Conservation (phyloP, 345 rosid species). For the Theobroma cacao region DNA sequence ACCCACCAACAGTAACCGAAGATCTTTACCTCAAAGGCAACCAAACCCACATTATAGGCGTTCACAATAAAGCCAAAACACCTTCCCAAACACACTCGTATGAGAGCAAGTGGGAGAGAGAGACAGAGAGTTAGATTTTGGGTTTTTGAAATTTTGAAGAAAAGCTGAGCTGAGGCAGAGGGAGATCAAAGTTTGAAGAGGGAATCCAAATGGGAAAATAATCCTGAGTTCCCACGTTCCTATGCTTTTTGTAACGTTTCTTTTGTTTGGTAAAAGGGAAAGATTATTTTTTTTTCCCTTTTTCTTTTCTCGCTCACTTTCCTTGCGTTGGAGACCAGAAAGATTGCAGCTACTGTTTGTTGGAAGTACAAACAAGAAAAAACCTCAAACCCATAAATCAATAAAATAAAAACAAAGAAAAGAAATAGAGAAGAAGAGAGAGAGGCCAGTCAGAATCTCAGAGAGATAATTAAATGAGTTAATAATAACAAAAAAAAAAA, state of each 20-base stretch:
- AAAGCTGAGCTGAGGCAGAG: conserved; percentile 4
- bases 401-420: conserved; percentile 2
- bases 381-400: neutral
- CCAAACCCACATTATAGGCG: conserved; percentile 30
- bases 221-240: conserved; percentile 42
- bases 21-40: conserved; percentile 37
- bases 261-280: conserved; percentile 63
- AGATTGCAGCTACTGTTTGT: conserved; percentile 25
- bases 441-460: too few species aligned
- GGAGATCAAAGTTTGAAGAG: conserved; percentile 26
- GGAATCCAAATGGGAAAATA: conserved; percentile 36
- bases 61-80: conserved; percentile 18
- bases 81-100: neutral
- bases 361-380: neutral
- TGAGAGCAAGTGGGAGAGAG: neutral
- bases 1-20: conserved; percentile 20
- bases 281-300: conserved; percentile 26
- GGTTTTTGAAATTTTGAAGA: conserved; percentile 24
- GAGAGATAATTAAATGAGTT: neutral
- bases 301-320: conserved; percentile 10
- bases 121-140: conserved; percentile 19
- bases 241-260: conserved; percentile 24
- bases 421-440: neutral
- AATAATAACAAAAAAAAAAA: neutral
- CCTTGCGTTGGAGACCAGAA: conserved; percentile 24